These are phyloP conservation scores for Medicago lupulina DNA, from an alignment of 306 rosid genomes.

Conservation along the genomic window DNA sequence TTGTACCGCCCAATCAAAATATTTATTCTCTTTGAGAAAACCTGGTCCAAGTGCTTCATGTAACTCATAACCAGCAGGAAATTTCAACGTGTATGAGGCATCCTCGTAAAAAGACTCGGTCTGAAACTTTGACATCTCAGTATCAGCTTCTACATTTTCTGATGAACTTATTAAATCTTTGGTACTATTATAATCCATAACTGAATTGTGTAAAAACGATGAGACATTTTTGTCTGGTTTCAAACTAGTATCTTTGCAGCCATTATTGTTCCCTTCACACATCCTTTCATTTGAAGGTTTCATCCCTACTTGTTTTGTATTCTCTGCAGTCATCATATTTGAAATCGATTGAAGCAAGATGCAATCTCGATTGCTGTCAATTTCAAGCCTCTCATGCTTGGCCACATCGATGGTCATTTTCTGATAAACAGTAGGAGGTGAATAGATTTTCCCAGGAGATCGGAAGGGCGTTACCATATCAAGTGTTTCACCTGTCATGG, in stretches of 20 bases:
- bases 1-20: constrained; percentile 54
- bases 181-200: constrained; percentile 39
- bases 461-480: constrained; percentile 53
- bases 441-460: constrained; percentile 52
- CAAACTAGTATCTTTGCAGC: constrained; percentile 53
- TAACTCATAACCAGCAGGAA: constrained; percentile 96
- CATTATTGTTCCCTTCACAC: constrained; percentile 41
- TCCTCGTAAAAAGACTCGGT: constrained; percentile 46
- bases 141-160: constrained; percentile 50
- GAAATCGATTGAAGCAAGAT: constrained; percentile 56
- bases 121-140: constrained; percentile 52
- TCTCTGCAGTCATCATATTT: constrained; percentile 52
- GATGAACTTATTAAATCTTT: constrained; percentile 44
- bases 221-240: constrained; percentile 45
- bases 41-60: constrained; percentile 95
- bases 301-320: constrained; percentile 50
- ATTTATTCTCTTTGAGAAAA: constrained; percentile 61
- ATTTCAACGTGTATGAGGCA: constrained; percentile 54
- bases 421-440: constrained; percentile 51
- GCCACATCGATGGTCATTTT: constrained; percentile 58
- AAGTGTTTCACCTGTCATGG: constrained; percentile 49
- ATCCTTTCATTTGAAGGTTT: constrained; percentile 43
- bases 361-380: constrained; percentile 50
- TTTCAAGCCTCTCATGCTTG: constrained; percentile 60
- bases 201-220: constrained; percentile 40